A percentile compares a stretch with the other conserved stretches of the same genome.
Evolutionary conservation across 441 rosid genomes (phyloP).

Genomic region (Manihot esculenta): DNA sequence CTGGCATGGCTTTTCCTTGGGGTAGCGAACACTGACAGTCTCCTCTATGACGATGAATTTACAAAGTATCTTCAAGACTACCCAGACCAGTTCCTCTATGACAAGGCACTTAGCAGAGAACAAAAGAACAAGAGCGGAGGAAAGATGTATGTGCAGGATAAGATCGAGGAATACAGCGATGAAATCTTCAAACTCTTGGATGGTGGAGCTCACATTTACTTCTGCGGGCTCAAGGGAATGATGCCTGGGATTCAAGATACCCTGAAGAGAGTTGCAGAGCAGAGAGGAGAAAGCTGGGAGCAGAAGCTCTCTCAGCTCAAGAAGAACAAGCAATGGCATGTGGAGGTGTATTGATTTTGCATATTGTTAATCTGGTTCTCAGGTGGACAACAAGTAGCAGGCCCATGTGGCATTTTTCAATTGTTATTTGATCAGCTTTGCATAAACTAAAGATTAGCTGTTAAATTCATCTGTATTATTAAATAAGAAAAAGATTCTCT

Average conservation of each 20-base stretch:
- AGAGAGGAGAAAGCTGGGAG: constrained; percentile 94
- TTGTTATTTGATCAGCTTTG: constrained; percentile 11
- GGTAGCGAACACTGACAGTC: constrained; percentile 93
- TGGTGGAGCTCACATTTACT: constrained; percentile 90
- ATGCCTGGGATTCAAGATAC: constrained; percentile 98
- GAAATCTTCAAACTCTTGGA: constrained; percentile 86
- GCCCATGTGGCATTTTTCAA: constrained; percentile 6
- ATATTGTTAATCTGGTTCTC: neutral
- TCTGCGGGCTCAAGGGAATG: constrained; percentile 97
- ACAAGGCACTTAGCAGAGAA: constrained; percentile 88
- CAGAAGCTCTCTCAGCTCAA: constrained; percentile 89
- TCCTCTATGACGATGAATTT: constrained; percentile 90
- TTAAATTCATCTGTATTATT: constrained; percentile 24
- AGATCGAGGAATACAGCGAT: constrained; percentile 92
- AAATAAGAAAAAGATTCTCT: constrained; percentile 24
- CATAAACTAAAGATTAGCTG: constrained; percentile 22
- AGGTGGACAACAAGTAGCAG: too few relatives aligned
- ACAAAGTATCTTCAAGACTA: constrained; percentile 63
- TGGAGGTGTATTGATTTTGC: constrained; percentile 74
- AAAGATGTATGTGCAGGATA: constrained; percentile 96
- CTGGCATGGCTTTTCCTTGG: constrained; percentile 99
- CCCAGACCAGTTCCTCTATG: constrained; percentile 79
- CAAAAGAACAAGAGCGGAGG: constrained; percentile 88
- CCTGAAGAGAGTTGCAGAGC: constrained; percentile 77
- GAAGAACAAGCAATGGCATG: constrained; percentile 99